Percentiles rank a stretch among this genome's conserved stretches.
Evolutionary conservation across 257 asterid genomes (phyloP).

Genomic region (Linaria vulgaris): DNA sequence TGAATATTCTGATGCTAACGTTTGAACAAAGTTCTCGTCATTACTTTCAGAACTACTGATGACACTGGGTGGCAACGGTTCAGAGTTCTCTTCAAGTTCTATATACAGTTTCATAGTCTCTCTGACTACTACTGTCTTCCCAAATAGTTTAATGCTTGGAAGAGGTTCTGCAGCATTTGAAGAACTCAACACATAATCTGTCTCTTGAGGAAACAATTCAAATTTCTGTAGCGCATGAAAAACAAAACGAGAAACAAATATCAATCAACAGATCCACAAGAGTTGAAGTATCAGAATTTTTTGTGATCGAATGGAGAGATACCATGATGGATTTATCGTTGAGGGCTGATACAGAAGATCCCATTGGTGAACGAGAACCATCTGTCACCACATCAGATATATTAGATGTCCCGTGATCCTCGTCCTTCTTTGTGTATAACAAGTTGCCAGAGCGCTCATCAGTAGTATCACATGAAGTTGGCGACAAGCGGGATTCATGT

Average conservation of each 20-base stretch:
- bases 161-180: constrained; percentile 23
- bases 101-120: constrained; percentile 24
- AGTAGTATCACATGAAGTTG: constrained; percentile 31
- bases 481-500: constrained; percentile 33
- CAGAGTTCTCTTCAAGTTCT: constrained; percentile 9
- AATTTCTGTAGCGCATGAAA: constrained; percentile 30
- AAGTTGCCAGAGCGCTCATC: constrained; percentile 34
- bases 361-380: constrained; percentile 23
- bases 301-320: background rate
- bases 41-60: background rate
- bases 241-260: background rate
- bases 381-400: constrained; percentile 20
- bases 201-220: constrained; percentile 30
- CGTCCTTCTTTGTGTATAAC: constrained; percentile 24
- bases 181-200: constrained; percentile 23
- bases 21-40: constrained; percentile 1
- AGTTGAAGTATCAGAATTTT: background rate
- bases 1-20: too few relatives aligned
- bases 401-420: constrained; percentile 30
- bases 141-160: constrained; percentile 44
- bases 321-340: constrained; percentile 28
- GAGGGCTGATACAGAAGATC: constrained; percentile 8
- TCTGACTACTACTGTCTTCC: constrained; percentile 35
- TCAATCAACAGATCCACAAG: background rate
- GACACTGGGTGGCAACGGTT: constrained; percentile 16